Conservation (phyloP, 2,329 filamentous ascomycete species). For the Beauveria sp. region DNA sequence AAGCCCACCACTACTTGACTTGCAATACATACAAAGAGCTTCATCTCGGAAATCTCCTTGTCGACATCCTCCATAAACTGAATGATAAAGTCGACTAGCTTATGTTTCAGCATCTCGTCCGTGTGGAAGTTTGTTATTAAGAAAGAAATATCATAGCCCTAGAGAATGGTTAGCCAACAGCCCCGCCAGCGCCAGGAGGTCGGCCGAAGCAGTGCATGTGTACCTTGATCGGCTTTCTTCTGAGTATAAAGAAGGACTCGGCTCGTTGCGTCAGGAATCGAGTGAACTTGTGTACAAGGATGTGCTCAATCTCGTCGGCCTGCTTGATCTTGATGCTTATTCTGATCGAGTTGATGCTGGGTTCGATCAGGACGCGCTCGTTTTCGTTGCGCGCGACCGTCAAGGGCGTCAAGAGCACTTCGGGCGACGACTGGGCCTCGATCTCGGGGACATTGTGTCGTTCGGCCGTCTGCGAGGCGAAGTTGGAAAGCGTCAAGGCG, state of each 20-base stretch:
- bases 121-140: constrained; percentile 98
- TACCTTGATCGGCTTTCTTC: constrained; percentile 92
- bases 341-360: constrained; percentile 91
- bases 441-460: constrained; percentile 97
- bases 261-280: constrained; percentile 93
- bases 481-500: constrained; percentile 83
- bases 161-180: constrained; percentile 17
- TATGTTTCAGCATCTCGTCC: constrained; percentile 97
- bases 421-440: constrained; percentile 85
- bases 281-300: constrained; percentile 97
- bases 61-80: constrained; percentile 99
- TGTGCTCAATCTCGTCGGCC: constrained; percentile 97
- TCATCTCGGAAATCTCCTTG: constrained; percentile 99
- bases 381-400: constrained; percentile 93
- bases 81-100: constrained; percentile 98
- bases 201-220: constrained; percentile 15
- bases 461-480: constrained; percentile 93
- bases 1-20: constrained; percentile 13
- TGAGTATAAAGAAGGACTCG: constrained; percentile 92
- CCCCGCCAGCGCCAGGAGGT: constrained; percentile 10
- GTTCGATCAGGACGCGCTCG: constrained; percentile 92
- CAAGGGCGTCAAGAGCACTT: constrained; percentile 86
- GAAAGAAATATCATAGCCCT: constrained; percentile 99
- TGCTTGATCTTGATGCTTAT: constrained; percentile 99
- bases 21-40: constrained; percentile 77